Base-by-base conservation (phyloP, 371 early-diverging fungal species). In the Lichtheimia ramosa region DNA sequence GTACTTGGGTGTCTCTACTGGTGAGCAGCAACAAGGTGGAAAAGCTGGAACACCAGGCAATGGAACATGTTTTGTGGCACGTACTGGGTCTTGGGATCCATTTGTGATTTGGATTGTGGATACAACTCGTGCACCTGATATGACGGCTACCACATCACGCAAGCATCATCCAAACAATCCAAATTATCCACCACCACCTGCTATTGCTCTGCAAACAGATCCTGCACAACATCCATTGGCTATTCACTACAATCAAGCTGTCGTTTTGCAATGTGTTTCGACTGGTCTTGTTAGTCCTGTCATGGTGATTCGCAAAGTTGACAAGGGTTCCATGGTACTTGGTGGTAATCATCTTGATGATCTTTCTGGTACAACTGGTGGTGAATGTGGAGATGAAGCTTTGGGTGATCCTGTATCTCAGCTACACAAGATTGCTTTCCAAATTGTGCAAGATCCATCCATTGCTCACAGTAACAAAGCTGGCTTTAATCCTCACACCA, bases 341-440 rank as follows among this genome's bases (percentile, higher is more conserved):
- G 93, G 90, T 14, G 89, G 83, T 12, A 82, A 70, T 20, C 68
- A 68, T 10, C 54, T 74, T 7, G 63, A 66, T 27, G 58, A 66
- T 20, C 34, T 49, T 3, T 54, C 53, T 16, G 56, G 56, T 20
- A 48, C 51, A 14, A 60, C 65, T 14, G 40, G 81, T 43, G 81
- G 81, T 6, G 81, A 80, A 66, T 77, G 68, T 40, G 81, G 77
- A 16, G 75, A 82, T 56, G 82, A 81, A 56, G 68, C 70, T 0
- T 28, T 80, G 1, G 81, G 81, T 24, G 81, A 80, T 62, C 92
- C 95, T 4, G 90, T 96, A 0, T 91, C 92, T 12, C 95, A 94
- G 70, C 77, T 96, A 34, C 94, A 96, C 79, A 94, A 94, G 73
- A 86, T 95, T 4, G 92, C 93, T 0, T 91, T 96, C 66, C 89